These are phyloP conservation scores for Diplodia scrobiculata DNA, from an alignment of 2,329 filamentous ascomycete species.

Conservation along the genomic window DNA sequence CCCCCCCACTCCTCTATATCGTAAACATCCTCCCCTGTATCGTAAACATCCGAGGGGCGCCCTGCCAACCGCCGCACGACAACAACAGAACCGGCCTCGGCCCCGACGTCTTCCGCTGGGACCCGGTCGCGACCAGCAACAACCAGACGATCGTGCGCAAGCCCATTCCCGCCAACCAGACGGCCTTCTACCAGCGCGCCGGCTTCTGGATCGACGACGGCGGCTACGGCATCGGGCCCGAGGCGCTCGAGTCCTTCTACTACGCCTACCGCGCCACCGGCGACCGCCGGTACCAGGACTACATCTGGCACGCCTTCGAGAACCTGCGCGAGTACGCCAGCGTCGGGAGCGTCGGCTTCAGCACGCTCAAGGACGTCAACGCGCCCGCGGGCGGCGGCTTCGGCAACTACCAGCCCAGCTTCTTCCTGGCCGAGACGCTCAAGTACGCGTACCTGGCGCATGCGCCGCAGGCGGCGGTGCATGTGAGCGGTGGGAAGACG, in stretches of 20 bases:
- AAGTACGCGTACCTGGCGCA: slow-evolving; percentile 81
- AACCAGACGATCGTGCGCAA: slow-evolving; percentile 1
- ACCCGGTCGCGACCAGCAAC: slow-evolving; percentile 30
- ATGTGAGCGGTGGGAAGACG: slow-evolving; percentile 51
- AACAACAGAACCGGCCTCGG: slow-evolving; percentile 55
- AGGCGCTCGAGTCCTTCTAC: slow-evolving; percentile 82
- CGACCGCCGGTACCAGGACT: slow-evolving; percentile 74
- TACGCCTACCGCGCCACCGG: slow-evolving; percentile 83
- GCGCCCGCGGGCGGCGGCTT: slow-evolving; percentile 61
- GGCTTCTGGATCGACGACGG: slow-evolving; percentile 71
- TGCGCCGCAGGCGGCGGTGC: slow-evolving; percentile 49
- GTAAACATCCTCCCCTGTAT: too few species aligned
- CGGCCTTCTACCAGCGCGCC: slow-evolving; percentile 63
- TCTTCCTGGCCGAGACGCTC: slow-evolving; percentile 83
- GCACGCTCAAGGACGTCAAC: slow-evolving; percentile 68
- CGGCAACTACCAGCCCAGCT: slow-evolving; percentile 77
- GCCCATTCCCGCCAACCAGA: slow-evolving; percentile 30
- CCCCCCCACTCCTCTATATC: too few species aligned
- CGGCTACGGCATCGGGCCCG: slow-evolving; percentile 71
- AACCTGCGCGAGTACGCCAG: slow-evolving; percentile 66
- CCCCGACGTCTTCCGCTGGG: slow-evolving; percentile 62
- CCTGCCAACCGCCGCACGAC: background rate
- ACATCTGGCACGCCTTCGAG: slow-evolving; percentile 78
- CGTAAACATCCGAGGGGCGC: too few species aligned
- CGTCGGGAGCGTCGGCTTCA: slow-evolving; percentile 65